These are phyloP conservation scores for Phaeotremella skinneri DNA, from an alignment of 768 basidiomycete genomes.

Conservation along the genomic window DNA sequence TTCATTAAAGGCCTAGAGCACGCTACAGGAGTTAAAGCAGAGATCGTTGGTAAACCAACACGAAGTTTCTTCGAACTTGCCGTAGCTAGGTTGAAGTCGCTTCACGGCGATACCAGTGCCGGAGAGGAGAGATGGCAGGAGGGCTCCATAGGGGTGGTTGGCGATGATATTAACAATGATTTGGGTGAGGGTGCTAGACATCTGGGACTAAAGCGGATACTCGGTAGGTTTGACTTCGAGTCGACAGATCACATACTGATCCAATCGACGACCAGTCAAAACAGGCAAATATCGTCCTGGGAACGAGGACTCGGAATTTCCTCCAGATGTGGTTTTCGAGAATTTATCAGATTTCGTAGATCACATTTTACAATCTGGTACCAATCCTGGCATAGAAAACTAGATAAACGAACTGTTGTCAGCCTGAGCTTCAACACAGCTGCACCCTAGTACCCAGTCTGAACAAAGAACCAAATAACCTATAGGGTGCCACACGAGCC, in stretches of 20 bases:
- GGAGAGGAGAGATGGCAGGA: constrained; percentile 31
- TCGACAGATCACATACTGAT: constrained; percentile 12
- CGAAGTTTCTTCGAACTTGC: constrained; percentile 62
- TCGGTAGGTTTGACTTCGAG: constrained; percentile 56
- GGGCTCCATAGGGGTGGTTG: constrained; percentile 58
- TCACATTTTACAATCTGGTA: constrained; percentile 53
- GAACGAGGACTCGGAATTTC: constrained; percentile 57
- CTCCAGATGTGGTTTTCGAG: constrained; percentile 60
- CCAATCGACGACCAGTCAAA: constrained; percentile 56
- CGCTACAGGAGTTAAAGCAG: constrained; percentile 57
- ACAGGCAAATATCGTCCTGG: constrained; percentile 69
- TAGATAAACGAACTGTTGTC: too few species aligned
- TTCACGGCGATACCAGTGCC: constrained; percentile 10
- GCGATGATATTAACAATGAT: constrained; percentile 67
- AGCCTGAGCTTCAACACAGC: too few species aligned
- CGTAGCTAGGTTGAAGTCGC: constrained; percentile 55
- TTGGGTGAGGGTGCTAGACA: constrained; percentile 64
- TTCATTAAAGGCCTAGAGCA: constrained; percentile 66
- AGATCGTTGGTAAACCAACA: constrained; percentile 66
- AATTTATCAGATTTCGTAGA: constrained; percentile 62
- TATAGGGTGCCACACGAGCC: too few species aligned
- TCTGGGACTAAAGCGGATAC: constrained; percentile 62
- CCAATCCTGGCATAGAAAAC: too few species aligned
- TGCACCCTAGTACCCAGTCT: too few species aligned
- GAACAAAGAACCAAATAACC: too few species aligned